phyloP scores from a whole-genome alignment of 2,329 filamentous ascomycete genomes.

The Fusarium marasasianum region DNA sequence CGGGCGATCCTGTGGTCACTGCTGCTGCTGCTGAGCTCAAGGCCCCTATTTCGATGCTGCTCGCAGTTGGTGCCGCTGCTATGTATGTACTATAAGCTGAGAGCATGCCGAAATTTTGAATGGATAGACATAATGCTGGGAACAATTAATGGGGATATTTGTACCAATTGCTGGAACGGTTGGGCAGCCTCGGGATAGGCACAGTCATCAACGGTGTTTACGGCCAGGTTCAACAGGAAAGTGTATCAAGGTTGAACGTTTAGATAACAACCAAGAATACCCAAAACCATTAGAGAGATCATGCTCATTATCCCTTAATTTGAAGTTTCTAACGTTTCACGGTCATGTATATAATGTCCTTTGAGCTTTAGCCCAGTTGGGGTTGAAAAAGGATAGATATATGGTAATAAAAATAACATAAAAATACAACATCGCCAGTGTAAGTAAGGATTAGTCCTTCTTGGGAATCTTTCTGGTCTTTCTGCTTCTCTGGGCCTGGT shows the following conservation, averaged over 20 bases:
- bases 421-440: background rate
- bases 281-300: slow-evolving; percentile 18
- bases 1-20: slow-evolving; percentile 27
- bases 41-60: slow-evolving; percentile 54
- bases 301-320: background rate
- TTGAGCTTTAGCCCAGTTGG: background rate
- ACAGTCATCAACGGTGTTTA: slow-evolving; percentile 19
- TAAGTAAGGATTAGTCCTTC: background rate
- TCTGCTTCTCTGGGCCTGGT: slow-evolving; percentile 69
- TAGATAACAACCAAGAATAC: slow-evolving; percentile 19
- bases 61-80: slow-evolving; percentile 55
- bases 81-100: slow-evolving; percentile 51
- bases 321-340: background rate
- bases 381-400: background rate
- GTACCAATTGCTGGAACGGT: slow-evolving; percentile 34
- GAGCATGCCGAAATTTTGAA: background rate
- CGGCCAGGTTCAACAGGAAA: slow-evolving; percentile 5
- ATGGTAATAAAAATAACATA: background rate
- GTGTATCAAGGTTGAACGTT: slow-evolving; percentile 15
- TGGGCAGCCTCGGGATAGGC: slow-evolving; percentile 32
- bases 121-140: slow-evolving; percentile 22
- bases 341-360: background rate
- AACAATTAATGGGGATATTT: slow-evolving; percentile 36
- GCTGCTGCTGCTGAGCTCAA: slow-evolving; percentile 46
- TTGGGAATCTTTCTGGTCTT: slow-evolving; percentile 57